phyloP scores from a whole-genome alignment of 495 filamentous ascomycete species.

The Clavariopsis aquatica region DNA sequence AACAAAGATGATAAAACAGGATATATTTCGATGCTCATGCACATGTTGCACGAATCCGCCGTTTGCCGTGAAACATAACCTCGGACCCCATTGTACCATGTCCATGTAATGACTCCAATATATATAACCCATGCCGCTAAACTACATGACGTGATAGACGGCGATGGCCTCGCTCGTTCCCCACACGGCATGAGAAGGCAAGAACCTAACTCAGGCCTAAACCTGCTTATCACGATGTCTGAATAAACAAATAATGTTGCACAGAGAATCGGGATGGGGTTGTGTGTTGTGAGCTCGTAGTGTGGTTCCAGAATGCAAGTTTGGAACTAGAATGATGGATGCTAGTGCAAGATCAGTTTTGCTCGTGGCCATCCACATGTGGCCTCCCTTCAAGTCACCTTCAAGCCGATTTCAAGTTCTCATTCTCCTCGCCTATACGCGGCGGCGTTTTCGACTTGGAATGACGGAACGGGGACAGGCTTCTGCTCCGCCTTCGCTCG shows the following conservation, averaged over 20 bases:
- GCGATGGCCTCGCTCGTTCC: background rate
- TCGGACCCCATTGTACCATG: background rate
- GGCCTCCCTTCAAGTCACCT: background rate
- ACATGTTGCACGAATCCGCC: background rate
- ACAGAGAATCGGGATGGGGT: background rate
- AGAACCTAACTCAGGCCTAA: no score
- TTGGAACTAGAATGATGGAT: background rate
- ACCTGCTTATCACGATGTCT: background rate
- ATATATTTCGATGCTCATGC: background rate
- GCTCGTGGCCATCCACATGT: background rate
- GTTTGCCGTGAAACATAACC: background rate
- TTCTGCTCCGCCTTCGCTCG: slow-evolving; percentile 61
- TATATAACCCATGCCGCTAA: background rate
- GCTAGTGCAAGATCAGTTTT: background rate
- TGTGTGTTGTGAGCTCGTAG: no score
- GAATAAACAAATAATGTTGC: background rate
- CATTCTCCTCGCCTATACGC: slow-evolving; percentile 45
- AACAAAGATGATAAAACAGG: background rate
- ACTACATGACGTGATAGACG: background rate
- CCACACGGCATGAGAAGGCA: background rate
- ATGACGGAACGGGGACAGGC: slow-evolving; percentile 38
- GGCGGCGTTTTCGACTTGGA: slow-evolving; percentile 40
- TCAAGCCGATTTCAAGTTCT: background rate
- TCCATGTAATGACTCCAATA: background rate
- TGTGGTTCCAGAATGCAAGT: no score